Evolutionary conservation across 2,329 filamentous ascomycete genomes (phyloP).

Genomic region (Hymenoscyphus albidus): DNA sequence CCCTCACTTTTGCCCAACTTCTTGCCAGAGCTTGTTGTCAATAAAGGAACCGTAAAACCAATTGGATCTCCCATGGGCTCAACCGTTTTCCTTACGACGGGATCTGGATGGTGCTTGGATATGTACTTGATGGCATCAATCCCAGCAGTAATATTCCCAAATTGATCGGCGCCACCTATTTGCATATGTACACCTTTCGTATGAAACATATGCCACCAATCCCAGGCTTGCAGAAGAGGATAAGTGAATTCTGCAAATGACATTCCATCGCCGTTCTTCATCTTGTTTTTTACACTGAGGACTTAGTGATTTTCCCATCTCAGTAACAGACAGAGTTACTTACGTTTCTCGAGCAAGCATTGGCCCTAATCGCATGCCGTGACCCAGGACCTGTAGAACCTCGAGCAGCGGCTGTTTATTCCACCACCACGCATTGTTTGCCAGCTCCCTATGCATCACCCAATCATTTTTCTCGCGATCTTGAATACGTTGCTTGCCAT

Average conservation of each 20-base stretch:
- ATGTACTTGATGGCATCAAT: constrained; percentile 80
- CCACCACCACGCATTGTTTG: constrained; percentile 86
- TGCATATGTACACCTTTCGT: constrained; percentile 71
- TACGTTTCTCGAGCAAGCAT: constrained; percentile 88
- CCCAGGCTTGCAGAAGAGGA: constrained; percentile 90
- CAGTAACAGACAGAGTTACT: constrained; percentile 38
- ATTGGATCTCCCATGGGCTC: constrained; percentile 51
- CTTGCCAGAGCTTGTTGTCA: constrained; percentile 78
- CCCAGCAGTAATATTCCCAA: constrained; percentile 89
- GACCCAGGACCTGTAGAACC: constrained; percentile 70
- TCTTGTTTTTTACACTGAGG: constrained; percentile 66
- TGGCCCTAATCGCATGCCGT: constrained; percentile 70
- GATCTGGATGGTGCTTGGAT: constrained; percentile 52
- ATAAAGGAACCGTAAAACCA: constrained; percentile 84
- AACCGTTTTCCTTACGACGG: constrained; percentile 41
- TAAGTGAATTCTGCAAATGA: constrained; percentile 92
- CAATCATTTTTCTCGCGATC: constrained; percentile 59
- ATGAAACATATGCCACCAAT: constrained; percentile 87
- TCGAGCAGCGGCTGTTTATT: constrained; percentile 68
- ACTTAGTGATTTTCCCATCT: constrained; percentile 14
- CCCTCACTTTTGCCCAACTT: constrained; percentile 96
- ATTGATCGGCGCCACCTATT: constrained; percentile 93
- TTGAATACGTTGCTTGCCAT: constrained; percentile 59
- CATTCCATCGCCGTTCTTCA: constrained; percentile 87
- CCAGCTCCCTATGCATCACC: constrained; percentile 62